Evolutionary conservation across 345 rosid species (phyloP).

Genomic region (Toxicodendron radicans): DNA sequence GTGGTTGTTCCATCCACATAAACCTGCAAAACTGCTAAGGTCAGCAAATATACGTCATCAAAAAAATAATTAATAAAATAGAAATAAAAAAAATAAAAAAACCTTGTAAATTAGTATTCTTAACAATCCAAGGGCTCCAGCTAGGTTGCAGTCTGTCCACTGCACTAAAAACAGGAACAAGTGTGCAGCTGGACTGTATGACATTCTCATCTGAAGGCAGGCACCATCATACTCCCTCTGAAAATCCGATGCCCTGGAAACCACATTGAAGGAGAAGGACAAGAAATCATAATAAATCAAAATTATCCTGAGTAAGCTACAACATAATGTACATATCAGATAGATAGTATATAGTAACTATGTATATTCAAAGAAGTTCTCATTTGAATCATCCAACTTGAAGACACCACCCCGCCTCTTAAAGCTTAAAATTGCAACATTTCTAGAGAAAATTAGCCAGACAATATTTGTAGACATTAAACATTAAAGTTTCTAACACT

Average conservation of each 20-base stretch:
- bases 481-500: background rate
- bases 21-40: slow-evolving; percentile 35
- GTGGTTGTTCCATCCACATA: slow-evolving; percentile 74
- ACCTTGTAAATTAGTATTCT: slow-evolving; percentile 72
- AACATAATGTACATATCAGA: background rate
- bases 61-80: background rate
- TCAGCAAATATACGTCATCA: slow-evolving; percentile 3
- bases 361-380: no score
- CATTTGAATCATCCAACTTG: no score
- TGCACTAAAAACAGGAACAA: slow-evolving; percentile 66
- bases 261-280: background rate
- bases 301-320: background rate
- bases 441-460: background rate
- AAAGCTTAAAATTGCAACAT: background rate
- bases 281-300: slow-evolving; percentile 9
- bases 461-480: background rate
- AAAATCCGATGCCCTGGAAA: slow-evolving; percentile 61
- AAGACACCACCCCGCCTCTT: no score
- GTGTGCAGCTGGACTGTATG: slow-evolving; percentile 72
- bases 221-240: slow-evolving; percentile 65
- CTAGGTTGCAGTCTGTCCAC: slow-evolving; percentile 70
- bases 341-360: no score
- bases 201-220: slow-evolving; percentile 76
- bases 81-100: background rate
- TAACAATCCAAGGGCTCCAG: slow-evolving; percentile 65